Evolutionary conservation across 352 stramenopile genomes (phyloP), one percentile per base, ranked within the genome.

Genomic region (Globisporangium apiculatum): DNA sequence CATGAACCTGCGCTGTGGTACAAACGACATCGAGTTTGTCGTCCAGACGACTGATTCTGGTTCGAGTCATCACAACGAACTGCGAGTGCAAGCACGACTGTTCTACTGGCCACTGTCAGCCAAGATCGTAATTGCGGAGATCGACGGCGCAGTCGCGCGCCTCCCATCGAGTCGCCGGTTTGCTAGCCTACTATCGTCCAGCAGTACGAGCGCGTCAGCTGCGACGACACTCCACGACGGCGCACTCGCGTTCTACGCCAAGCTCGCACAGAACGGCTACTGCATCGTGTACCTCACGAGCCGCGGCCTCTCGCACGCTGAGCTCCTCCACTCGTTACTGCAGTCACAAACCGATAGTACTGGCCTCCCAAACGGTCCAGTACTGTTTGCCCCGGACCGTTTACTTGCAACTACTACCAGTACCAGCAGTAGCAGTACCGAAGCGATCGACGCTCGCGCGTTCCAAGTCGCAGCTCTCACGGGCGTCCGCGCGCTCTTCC

Each of bases 121-220:
- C 24, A 90, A 90, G 57, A 68, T 96, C 47, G 79, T 96, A 2
- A 82, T 95, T 45, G 81, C 73, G 5, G 83, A 96, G 46, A 77
- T 95, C 41, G 87, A 96, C 61, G 82, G 83, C 18, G 84, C 84
- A 0, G 86, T 94, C 62, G 78, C 76, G 0, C 73, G 72, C 35
- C 64, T 58, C 9, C 67, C 69, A 6, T 71, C 69, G 2, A 73
- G 64, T 0, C 64, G 80, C 40, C 60, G 67, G 48, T 65, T 76
- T 37, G 68, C 60, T 8, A 50, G 46, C 1, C 48, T 79, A 3
- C 41, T 79, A 7, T 55, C 71, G 1, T 71, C 66, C 24, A 84
- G 86, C 61, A 78, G 81, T 49, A 77, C 75, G 48, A 73, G 86
- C 41, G 47, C 55, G 14, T n/a, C 14, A 35, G 45, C 45, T 12